phyloP scores from a whole-genome alignment of 805 yeast species.

The Candida maltosa region DNA sequence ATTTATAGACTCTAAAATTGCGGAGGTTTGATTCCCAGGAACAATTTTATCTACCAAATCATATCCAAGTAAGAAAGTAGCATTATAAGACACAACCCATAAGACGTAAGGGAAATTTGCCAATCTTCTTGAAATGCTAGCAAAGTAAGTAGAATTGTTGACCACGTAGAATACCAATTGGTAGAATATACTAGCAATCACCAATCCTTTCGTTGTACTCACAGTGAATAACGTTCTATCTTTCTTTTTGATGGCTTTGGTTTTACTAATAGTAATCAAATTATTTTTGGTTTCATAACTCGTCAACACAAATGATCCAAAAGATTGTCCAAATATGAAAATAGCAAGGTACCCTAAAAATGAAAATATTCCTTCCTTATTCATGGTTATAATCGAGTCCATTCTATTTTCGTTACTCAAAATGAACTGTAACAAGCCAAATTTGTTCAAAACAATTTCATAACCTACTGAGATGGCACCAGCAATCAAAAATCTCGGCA shows the following conservation, averaged over 20 bases:
- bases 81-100: slow-evolving; percentile 84
- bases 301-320: slow-evolving; percentile 74
- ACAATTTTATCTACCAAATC: slow-evolving; percentile 48
- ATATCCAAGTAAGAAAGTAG: slow-evolving; percentile 58
- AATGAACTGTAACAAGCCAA: slow-evolving; percentile 54
- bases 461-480: slow-evolving; percentile 51
- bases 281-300: slow-evolving; percentile 49
- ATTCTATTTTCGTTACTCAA: slow-evolving; percentile 55
- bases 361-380: slow-evolving; percentile 87
- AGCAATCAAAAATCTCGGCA: slow-evolving; percentile 64
- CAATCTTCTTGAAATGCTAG: slow-evolving; percentile 71
- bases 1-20: slow-evolving; percentile 63
- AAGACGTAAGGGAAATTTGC: slow-evolving; percentile 84
- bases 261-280: slow-evolving; percentile 34
- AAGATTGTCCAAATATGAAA: slow-evolving; percentile 79
- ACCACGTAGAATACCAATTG: slow-evolving; percentile 23
- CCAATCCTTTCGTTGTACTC: slow-evolving; percentile 49
- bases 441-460: slow-evolving; percentile 47
- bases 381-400: slow-evolving; percentile 56
- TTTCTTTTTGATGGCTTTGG: slow-evolving; percentile 3
- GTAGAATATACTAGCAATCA: slow-evolving; percentile 40
- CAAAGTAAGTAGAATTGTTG: slow-evolving; percentile 17
- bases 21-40: slow-evolving; percentile 15
- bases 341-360: slow-evolving; percentile 82
- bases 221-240: slow-evolving; percentile 39